Evolutionary conservation across 2,329 filamentous ascomycete species (phyloP).

Genomic region (Fusarium liriodendri): DNA sequence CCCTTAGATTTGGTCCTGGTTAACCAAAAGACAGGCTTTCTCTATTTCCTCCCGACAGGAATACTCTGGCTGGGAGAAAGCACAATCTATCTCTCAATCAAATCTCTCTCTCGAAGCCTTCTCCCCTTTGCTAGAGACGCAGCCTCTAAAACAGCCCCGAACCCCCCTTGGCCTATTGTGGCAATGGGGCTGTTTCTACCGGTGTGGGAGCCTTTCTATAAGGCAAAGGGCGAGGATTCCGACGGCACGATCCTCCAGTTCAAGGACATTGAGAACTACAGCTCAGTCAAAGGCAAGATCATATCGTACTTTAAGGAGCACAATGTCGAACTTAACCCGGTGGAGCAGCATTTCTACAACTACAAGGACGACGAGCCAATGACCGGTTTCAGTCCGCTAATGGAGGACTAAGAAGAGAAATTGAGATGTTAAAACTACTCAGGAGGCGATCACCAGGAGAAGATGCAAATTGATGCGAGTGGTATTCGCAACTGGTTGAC

Average conservation of each 20-base stretch:
- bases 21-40: not conserved
- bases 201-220: conserved; percentile 8
- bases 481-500: not conserved
- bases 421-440: not conserved
- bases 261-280: not conserved
- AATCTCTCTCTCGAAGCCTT: not conserved
- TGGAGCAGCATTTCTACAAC: conserved; percentile 5
- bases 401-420: not conserved
- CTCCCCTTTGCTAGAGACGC: conserved; percentile 11
- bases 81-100: not conserved
- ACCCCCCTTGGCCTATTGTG: not conserved
- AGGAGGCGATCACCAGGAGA: not conserved
- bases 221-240: not conserved
- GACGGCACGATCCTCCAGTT: not conserved
- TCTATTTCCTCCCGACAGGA: conserved; percentile 6
- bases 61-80: conserved; percentile 10
- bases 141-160: not conserved
- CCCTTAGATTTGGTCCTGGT: not conserved
- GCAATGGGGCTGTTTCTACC: conserved; percentile 12
- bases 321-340: not conserved
- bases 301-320: conserved; percentile 1
- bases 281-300: not conserved
- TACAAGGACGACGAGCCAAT: not conserved
- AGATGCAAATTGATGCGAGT: not conserved
- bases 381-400: conserved; percentile 38